Evolutionary conservation across 371 early-diverging fungal genomes (phyloP).

Genomic region (Zychaea mexicana): DNA sequence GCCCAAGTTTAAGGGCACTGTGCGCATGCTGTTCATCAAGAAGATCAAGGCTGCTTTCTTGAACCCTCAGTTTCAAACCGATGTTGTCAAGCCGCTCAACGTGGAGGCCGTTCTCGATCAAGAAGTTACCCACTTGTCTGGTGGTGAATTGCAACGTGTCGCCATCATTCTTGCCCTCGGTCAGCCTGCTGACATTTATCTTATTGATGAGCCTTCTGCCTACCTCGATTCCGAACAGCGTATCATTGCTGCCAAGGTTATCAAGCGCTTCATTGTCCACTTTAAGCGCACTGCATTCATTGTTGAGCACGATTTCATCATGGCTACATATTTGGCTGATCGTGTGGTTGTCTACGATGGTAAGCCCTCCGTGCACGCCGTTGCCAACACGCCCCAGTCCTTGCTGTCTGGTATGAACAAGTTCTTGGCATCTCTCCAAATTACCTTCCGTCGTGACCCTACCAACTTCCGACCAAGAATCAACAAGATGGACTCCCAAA

Average conservation of each 20-base stretch:
- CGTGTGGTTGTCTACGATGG: constrained; percentile 99
- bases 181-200: constrained; percentile 97
- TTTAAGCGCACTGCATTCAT: constrained; percentile 99
- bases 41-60: constrained; percentile 93
- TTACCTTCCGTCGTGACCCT: constrained; percentile 99
- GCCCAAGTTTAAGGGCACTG: constrained; percentile 96
- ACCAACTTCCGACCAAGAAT: constrained; percentile 99
- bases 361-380: constrained; percentile 87
- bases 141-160: constrained; percentile 99
- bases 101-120: constrained; percentile 97
- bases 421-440: constrained; percentile 94
- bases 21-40: constrained; percentile 94
- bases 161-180: constrained; percentile 97
- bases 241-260: constrained; percentile 99
- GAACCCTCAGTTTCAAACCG: constrained; percentile 97
- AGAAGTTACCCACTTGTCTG: constrained; percentile 91
- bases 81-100: constrained; percentile 96
- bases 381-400: constrained; percentile 88
- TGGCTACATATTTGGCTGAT: constrained; percentile 99
- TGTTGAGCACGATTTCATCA: constrained; percentile 99
- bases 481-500: constrained; percentile 97
- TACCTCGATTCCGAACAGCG: constrained; percentile 99
- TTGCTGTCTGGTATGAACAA: constrained; percentile 98
- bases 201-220: constrained; percentile 99
- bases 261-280: constrained; percentile 98